A percentile compares a stretch with the other conserved stretches of the same genome.
Evolutionary conservation across 345 rosid genomes (phyloP).

Genomic region (Triadica sebifera): DNA sequence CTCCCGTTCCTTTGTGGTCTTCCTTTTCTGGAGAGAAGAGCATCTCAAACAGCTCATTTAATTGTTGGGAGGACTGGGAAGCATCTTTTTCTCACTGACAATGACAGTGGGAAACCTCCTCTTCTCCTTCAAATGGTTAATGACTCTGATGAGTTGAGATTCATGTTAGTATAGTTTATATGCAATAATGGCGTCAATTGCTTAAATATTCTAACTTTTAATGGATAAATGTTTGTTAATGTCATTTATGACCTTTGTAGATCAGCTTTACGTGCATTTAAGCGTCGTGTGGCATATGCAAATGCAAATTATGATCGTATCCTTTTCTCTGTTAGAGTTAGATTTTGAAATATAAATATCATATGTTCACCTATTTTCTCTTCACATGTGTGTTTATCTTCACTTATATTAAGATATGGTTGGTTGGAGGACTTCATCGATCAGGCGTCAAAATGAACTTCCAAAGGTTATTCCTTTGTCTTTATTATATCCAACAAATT

Average conservation of each 20-base stretch:
- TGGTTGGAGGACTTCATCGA: slow-evolving; percentile 97
- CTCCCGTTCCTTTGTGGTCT: slow-evolving; percentile 91
- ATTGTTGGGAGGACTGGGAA: slow-evolving; percentile 88
- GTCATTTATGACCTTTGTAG: slow-evolving; percentile 41
- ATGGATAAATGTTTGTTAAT: slow-evolving; percentile 8
- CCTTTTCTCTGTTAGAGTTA: slow-evolving; percentile 37
- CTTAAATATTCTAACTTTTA: background rate
- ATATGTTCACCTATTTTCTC: background rate
- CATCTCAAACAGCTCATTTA: slow-evolving; percentile 80
- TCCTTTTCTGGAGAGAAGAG: slow-evolving; percentile 84
- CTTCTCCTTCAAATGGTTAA: slow-evolving; percentile 89
- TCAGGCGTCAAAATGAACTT: slow-evolving; percentile 76
- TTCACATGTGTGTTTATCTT: slow-evolving; percentile 36
- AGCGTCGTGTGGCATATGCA: slow-evolving; percentile 90
- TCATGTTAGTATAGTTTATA: slow-evolving; percentile 55
- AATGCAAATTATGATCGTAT: slow-evolving; percentile 87
- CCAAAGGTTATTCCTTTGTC: slow-evolving; percentile 52
- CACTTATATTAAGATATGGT: slow-evolving; percentile 62
- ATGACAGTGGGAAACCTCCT: slow-evolving; percentile 68
- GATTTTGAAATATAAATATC: slow-evolving; percentile 15
- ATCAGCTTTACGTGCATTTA: slow-evolving; percentile 77
- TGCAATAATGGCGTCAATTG: background rate
- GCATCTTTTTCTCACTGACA: slow-evolving; percentile 86
- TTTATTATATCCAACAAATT: background rate
- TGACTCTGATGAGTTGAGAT: slow-evolving; percentile 62